These are phyloP conservation scores for Phyllostachys edulis DNA, from an alignment of 176 grass and related monocot species.

Conservation along the genomic window DNA sequence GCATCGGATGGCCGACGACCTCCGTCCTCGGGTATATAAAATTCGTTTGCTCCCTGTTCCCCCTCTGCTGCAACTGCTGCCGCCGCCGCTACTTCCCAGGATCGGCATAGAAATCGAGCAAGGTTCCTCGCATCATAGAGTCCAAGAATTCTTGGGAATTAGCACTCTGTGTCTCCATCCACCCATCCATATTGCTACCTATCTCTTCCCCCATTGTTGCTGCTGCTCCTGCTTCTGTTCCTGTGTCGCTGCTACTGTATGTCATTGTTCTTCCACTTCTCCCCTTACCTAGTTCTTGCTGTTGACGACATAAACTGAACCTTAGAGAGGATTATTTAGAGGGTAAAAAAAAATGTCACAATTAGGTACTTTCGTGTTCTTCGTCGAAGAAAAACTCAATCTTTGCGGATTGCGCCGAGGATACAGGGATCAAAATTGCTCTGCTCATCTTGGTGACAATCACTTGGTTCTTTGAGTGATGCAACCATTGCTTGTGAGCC, in stretches of 20 bases:
- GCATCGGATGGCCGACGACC: conserved; percentile 1
- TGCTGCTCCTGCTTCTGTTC: conserved; percentile 26
- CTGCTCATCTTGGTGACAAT: conserved; percentile 21
- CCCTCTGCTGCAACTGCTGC: conserved; percentile 18
- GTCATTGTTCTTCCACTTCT: conserved; percentile 34
- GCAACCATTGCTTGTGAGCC: conserved; percentile 21
- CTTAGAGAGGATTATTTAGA: conserved; percentile 49
- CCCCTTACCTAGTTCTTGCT: conserved; percentile 23
- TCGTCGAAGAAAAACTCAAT: neutral
- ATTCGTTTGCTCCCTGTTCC: conserved; percentile 41
- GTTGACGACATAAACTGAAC: conserved; percentile 48
- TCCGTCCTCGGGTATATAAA: conserved; percentile 58
- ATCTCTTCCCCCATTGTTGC: neutral
- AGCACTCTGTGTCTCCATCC: conserved; percentile 9
- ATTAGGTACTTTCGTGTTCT: neutral
- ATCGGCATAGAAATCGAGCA: conserved; percentile 50
- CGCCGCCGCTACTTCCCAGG: conserved; percentile 40
- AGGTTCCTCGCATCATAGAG: conserved; percentile 43
- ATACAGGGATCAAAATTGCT: conserved; percentile 3
- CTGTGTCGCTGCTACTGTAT: conserved; percentile 29
- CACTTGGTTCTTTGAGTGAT: conserved; percentile 11
- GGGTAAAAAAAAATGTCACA: conserved; percentile 35
- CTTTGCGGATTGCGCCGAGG: neutral
- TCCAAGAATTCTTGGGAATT: conserved; percentile 52
- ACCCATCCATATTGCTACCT: neutral